phyloP scores from a whole-genome alignment of 306 rosid genomes.

The Castanopsis chinensis region DNA sequence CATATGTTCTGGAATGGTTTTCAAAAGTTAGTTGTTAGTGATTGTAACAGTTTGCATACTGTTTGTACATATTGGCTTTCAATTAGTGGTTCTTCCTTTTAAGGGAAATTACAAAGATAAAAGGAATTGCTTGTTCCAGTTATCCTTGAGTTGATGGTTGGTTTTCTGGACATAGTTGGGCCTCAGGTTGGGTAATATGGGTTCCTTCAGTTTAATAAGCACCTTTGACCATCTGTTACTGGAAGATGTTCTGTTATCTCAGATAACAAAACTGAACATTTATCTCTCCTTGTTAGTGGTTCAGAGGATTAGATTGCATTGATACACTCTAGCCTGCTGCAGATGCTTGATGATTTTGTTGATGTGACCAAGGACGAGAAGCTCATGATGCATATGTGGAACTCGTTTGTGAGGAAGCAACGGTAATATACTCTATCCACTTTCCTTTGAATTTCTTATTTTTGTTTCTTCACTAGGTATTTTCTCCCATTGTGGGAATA shows the following conservation, averaged over 20 bases:
- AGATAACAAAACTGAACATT: too few species aligned
- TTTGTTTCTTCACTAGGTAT: background rate
- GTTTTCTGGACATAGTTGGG: background rate
- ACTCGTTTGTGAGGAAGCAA: constrained; percentile 67
- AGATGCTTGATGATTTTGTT: constrained; percentile 74
- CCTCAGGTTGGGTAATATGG: background rate
- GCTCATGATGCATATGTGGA: constrained; percentile 78
- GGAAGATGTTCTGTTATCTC: background rate
- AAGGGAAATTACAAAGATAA: background rate
- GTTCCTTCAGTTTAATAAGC: background rate
- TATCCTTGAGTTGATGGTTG: background rate
- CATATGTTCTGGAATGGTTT: background rate
- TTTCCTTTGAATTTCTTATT: constrained; percentile 3
- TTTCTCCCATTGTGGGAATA: background rate
- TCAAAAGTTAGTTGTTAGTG: background rate
- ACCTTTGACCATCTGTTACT: background rate
- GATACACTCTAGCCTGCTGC: constrained; percentile 26
- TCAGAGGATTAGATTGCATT: constrained; percentile 9
- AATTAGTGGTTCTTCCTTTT: background rate
- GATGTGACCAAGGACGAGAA: constrained; percentile 55
- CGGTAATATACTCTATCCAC: constrained; percentile 36
- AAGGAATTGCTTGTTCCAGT: background rate
- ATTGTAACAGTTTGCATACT: background rate
- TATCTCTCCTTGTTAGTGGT: background rate
- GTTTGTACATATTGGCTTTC: background rate